Percentiles rank a stretch among this genome's conserved stretches.
phyloP scores from a whole-genome alignment of 2,329 filamentous ascomycete genomes.

The Fusarium sterilihyphosum region DNA sequence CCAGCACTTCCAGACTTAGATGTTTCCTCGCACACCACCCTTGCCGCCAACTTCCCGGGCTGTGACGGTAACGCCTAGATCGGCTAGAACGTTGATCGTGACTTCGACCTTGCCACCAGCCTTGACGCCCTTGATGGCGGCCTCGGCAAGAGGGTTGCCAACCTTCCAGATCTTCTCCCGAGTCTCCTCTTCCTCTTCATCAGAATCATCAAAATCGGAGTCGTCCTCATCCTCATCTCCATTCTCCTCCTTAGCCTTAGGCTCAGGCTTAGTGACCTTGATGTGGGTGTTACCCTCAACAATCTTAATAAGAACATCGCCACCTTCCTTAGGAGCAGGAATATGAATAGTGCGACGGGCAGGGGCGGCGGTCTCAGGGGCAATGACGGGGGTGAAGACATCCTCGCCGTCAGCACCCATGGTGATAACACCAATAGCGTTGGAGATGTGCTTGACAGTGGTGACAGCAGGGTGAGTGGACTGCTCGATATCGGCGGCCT shows the following conservation, averaged over 20 bases:
- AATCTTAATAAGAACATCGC: constrained; percentile 87
- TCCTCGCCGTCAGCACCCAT: constrained; percentile 68
- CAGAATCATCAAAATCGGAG: constrained; percentile 66
- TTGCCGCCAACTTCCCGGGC: constrained; percentile 88
- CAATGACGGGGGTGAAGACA: constrained; percentile 82
- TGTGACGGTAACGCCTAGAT: constrained; percentile 82
- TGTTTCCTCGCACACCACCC: constrained; percentile 77
- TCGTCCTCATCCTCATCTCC: constrained; percentile 75
- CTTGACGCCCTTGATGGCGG: constrained; percentile 83
- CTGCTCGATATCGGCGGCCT: constrained; percentile 92
- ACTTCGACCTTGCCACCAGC: constrained; percentile 93
- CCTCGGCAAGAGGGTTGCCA: constrained; percentile 83
- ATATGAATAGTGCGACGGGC: constrained; percentile 87
- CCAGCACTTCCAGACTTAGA: constrained; percentile 45
- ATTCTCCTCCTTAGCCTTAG: constrained; percentile 73
- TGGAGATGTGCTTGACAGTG: constrained; percentile 87
- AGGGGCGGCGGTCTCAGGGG: constrained; percentile 88
- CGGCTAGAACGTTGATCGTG: constrained; percentile 85
- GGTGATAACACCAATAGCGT: constrained; percentile 87
- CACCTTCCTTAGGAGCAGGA: constrained; percentile 78
- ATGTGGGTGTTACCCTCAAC: constrained; percentile 91
- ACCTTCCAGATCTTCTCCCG: constrained; percentile 94
- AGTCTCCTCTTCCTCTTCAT: constrained; percentile 85
- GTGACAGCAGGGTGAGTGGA: constrained; percentile 96
- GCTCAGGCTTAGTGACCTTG: constrained; percentile 89